These are phyloP conservation scores for Lojkania enalia DNA, from an alignment of 2,329 filamentous ascomycete species.

Conservation along the genomic window DNA sequence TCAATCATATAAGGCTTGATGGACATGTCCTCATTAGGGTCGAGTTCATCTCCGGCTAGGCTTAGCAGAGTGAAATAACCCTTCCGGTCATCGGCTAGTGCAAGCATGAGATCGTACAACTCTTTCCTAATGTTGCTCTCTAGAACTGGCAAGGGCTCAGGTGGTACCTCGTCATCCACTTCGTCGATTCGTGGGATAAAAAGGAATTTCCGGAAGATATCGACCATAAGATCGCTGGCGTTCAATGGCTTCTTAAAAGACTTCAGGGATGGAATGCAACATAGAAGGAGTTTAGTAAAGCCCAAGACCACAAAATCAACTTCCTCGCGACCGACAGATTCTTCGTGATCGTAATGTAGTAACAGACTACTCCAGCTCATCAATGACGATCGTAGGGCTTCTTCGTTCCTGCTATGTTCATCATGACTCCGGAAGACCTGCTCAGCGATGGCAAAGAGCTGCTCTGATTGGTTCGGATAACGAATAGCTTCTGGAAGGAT, in stretches of 20 bases:
- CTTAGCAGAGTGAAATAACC: conserved; percentile 35
- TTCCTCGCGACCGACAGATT: conserved; percentile 42
- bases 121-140: conserved; percentile 41
- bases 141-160: conserved; percentile 30
- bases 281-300: conserved; percentile 46
- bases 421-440: conserved; percentile 42
- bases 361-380: conserved; percentile 38
- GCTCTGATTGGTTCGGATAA: conserved; percentile 28
- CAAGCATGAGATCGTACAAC: conserved; percentile 42
- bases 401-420: conserved; percentile 37
- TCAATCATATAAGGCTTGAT: conserved; percentile 62
- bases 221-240: conserved; percentile 29
- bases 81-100: conserved; percentile 35
- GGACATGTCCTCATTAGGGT: conserved; percentile 55
- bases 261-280: conserved; percentile 44
- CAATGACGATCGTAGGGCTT: conserved; percentile 32
- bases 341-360: conserved; percentile 37
- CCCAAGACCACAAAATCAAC: conserved; percentile 43
- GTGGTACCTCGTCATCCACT: conserved; percentile 11
- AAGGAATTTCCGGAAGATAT: conserved; percentile 42
- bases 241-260: conserved; percentile 46
- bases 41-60: conserved; percentile 25
- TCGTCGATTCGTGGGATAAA: conserved; percentile 28
- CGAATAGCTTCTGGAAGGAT: conserved; percentile 35
- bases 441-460: conserved; percentile 42